A percentile compares a stretch with the other conserved stretches of the same genome.
phyloP scores from a whole-genome alignment of 371 early-diverging fungal species.

The Coemansia sp. region DNA sequence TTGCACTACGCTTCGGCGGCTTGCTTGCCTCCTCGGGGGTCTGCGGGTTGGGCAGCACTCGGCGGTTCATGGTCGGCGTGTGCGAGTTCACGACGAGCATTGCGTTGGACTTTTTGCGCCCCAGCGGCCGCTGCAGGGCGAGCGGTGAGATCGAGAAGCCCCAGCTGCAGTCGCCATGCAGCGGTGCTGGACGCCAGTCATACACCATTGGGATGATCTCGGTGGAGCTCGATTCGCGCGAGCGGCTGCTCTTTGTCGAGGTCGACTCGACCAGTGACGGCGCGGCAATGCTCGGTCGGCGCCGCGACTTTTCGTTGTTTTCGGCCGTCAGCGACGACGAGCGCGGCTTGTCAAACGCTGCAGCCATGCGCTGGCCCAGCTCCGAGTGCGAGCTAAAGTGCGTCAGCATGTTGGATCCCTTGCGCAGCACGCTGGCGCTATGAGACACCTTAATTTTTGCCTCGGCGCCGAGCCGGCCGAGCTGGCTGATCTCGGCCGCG shows the following conservation, averaged over 20 bases:
- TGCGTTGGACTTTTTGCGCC: constrained; percentile 22
- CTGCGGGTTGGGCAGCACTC: constrained; percentile 12
- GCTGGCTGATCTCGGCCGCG: constrained; percentile 31
- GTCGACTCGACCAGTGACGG: constrained; percentile 11
- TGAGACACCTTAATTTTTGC: constrained; percentile 5
- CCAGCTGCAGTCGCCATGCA: constrained; percentile 31
- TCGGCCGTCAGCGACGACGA: constrained; percentile 37
- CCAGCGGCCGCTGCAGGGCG: constrained; percentile 31
- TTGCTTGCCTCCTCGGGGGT: constrained; percentile 1
- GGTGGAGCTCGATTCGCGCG: constrained; percentile 32
- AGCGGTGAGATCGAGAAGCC: constrained; percentile 44
- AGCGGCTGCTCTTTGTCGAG: constrained; percentile 26
- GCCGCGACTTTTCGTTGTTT: constrained; percentile 7
- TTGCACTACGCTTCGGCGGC: not conserved
- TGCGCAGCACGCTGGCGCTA: constrained; percentile 5
- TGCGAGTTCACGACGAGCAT: constrained; percentile 39
- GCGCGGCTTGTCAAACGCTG: constrained; percentile 37
- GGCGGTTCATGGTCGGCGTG: constrained; percentile 41
- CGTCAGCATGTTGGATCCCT: constrained; percentile 17
- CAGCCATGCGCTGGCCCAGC: constrained; percentile 25
- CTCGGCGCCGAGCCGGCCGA: constrained; percentile 4
- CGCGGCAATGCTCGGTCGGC: constrained; percentile 18
- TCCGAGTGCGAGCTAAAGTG: constrained; percentile 47
- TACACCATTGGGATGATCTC: constrained; percentile 20
- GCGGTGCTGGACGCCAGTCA: constrained; percentile 35